A percentile compares a stretch with the other conserved stretches of the same genome.
phyloP scores from a whole-genome alignment of 257 asterid genomes.

The Handroanthus guayacan region DNA sequence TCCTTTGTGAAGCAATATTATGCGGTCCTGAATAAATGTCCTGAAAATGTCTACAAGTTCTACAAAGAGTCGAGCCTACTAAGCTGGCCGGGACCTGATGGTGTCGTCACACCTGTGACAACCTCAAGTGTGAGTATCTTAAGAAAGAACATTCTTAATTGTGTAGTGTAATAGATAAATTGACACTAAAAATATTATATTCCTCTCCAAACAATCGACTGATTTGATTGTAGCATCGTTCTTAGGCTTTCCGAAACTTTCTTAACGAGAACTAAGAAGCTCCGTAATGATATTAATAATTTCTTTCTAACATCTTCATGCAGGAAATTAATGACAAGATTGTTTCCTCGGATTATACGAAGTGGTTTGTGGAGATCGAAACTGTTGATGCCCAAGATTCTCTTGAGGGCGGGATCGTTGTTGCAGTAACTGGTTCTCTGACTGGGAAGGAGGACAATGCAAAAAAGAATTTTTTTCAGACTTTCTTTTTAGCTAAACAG shows the following conservation, averaged over 20 bases:
- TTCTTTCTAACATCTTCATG: neutral
- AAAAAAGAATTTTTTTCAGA: slow-evolving; percentile 47
- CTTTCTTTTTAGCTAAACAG: slow-evolving; percentile 52
- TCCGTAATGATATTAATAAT: neutral
- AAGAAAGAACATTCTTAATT: neutral
- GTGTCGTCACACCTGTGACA: slow-evolving; percentile 28
- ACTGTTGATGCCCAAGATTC: slow-evolving; percentile 43
- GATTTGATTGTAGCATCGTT: too few relatives aligned
- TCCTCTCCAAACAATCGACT: too few relatives aligned
- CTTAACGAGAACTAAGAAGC: too few relatives aligned
- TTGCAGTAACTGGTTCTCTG: slow-evolving; percentile 41
- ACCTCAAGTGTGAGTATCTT: slow-evolving; percentile 38
- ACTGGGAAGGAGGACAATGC: slow-evolving; percentile 24
- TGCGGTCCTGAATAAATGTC: slow-evolving; percentile 16
- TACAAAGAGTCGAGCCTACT: slow-evolving; percentile 44
- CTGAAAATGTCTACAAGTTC: slow-evolving; percentile 36
- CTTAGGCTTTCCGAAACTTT: too few relatives aligned
- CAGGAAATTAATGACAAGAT: slow-evolving; percentile 52
- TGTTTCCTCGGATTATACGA: slow-evolving; percentile 46
- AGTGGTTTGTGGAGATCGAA: slow-evolving; percentile 36
- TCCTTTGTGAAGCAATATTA: slow-evolving; percentile 41
- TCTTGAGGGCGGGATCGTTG: slow-evolving; percentile 41
- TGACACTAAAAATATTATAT: too few relatives aligned
- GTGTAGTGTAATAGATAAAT: neutral
- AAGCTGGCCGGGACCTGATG: slow-evolving; percentile 38